Percentiles rank a stretch among this genome's conserved stretches.
These are phyloP conservation scores for Sphaerulina populicola DNA, from an alignment of 2,329 filamentous ascomycete species.

Conservation along the genomic window DNA sequence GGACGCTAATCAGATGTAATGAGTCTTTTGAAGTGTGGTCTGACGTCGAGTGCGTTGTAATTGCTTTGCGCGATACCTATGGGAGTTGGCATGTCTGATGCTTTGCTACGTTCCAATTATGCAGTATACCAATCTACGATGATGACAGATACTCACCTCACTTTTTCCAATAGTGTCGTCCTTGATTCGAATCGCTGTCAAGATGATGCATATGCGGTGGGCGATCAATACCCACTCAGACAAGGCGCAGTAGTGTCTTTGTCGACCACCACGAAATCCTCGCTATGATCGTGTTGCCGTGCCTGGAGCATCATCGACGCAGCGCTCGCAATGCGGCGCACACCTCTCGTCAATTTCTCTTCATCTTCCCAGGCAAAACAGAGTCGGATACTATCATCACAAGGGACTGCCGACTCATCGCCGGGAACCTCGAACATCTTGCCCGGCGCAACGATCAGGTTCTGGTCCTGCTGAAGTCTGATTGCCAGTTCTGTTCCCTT, in stretches of 20 bases:
- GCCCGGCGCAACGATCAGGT: conserved; percentile 59
- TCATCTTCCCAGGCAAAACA: conserved; percentile 61
- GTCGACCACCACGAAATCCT: neutral
- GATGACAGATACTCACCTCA: neutral
- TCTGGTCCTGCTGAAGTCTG: conserved; percentile 53
- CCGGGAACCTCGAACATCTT: conserved; percentile 49
- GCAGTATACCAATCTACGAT: neutral
- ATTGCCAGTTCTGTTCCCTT: conserved; percentile 50
- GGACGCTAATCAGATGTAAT: conserved; percentile 7
- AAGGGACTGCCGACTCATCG: conserved; percentile 42
- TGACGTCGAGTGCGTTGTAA: neutral
- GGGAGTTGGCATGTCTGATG: neutral
- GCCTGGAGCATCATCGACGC: neutral
- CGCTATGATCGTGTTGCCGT: neutral
- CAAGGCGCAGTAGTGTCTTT: neutral
- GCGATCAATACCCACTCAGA: too few relatives aligned
- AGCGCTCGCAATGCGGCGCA: neutral
- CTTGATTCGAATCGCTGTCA: too few relatives aligned
- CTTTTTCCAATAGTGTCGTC: too few relatives aligned
- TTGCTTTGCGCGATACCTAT: conserved; percentile 6
- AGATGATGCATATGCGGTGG: too few relatives aligned
- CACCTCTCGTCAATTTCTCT: neutral
- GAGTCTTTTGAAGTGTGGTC: neutral
- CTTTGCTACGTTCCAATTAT: neutral
- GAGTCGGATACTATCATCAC: conserved; percentile 53